Evolutionary conservation across 768 basidiomycete species (phyloP), one percentile per base, ranked within the genome.

Genomic region (Lanmaoa rubissima): DNA sequence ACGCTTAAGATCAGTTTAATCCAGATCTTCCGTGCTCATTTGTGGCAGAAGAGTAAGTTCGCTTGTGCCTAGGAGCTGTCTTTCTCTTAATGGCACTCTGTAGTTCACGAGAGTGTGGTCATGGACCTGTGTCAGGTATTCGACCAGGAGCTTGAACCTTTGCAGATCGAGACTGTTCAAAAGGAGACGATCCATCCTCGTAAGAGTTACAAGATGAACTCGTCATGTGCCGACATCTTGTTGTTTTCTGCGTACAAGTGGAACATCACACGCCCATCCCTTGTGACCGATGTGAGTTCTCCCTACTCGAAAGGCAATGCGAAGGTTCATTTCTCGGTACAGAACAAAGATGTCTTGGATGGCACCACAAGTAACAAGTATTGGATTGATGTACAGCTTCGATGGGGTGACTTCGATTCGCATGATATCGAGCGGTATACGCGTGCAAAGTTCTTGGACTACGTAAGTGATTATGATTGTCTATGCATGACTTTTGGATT

Each of bases 191-290:
- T 99, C 59, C 97, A 97, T 73, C 96, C 96, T 65, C 91, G 96
- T 76, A 98, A 98, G 81, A 97, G 94, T 80, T 99, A 99, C 85
- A 99, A 99, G 84, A 98, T 99, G 97, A 99, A 99, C 76, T 97
- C 94, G 9, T 96, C 94, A n/a, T 98, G 96, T 62, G 96, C 96
- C 50, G 97, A 99, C 68, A 96, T 99, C 68, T 79, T 99, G 19
- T 80, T 99, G 49, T 98, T 99, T 84, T 97, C 94, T 13, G 90
- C 92, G 1, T 91, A 92, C 73, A 94, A 93, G 84, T 99, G 97
- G 97, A 98, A 97, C 73, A 97, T 98, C 58, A 86, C 95, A 5
- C 86, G 96, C 19, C 97, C 97, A 2, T 96, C 94, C 4, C 85
- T 99, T 26, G 88, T 95, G 26, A 95, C 94, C 8, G 96, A 99